Conservation (phyloP, 2,329 filamentous ascomycete species). For the Alternaria sp. region DNA sequence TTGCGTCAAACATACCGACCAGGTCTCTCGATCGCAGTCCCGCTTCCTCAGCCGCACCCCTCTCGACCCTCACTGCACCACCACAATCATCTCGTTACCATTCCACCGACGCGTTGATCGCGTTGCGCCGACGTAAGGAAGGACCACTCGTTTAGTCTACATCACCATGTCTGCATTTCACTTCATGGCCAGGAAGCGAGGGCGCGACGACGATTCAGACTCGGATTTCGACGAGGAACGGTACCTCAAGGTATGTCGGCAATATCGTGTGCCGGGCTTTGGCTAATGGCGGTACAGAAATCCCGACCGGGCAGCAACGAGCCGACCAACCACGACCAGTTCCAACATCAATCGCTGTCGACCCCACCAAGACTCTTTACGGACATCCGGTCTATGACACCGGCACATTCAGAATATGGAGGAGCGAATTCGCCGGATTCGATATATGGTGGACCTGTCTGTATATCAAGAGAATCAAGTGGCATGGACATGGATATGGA, state of each 20-base stretch:
- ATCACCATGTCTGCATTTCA: conserved; percentile 42
- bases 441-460: conserved; percentile 22
- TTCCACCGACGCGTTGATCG: conserved; percentile 31
- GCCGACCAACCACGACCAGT: conserved; percentile 24
- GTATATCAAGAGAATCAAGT: conserved; percentile 28
- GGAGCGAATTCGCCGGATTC: conserved; percentile 36
- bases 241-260: conserved; percentile 36
- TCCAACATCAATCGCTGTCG: conserved; percentile 23
- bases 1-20: conserved; percentile 40
- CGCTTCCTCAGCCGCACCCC: conserved; percentile 17
- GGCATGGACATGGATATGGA: conserved; percentile 44
- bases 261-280: not conserved
- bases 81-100: conserved; percentile 16
- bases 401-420: conserved; percentile 36
- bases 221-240: conserved; percentile 40
- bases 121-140: conserved; percentile 12
- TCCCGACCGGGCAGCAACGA: conserved; percentile 32
- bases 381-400: conserved; percentile 39
- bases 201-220: conserved; percentile 43
- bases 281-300: conserved; percentile 33
- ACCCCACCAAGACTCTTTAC: conserved; percentile 34
- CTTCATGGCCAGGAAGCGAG: conserved; percentile 37
- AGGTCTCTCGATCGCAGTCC: conserved; percentile 21
- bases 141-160: conserved; percentile 2
- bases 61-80: conserved; percentile 16